Conservation (phyloP, 306 rosid genomes). For the Cicer cuneatum region DNA sequence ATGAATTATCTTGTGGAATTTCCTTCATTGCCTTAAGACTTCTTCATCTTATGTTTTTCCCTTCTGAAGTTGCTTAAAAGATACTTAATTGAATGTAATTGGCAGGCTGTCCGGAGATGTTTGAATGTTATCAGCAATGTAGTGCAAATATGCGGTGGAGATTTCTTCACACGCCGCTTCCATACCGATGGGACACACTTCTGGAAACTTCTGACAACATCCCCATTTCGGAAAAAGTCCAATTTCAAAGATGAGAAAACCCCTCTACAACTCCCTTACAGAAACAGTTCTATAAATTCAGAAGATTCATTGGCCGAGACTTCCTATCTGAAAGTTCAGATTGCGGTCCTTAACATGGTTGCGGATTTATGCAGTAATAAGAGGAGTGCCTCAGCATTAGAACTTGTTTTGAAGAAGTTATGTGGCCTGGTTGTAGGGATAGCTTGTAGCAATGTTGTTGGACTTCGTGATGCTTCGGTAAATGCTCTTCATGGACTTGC, state of each 20-base stretch:
- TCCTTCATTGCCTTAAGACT: constrained; percentile 9
- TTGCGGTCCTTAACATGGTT: constrained; percentile 80
- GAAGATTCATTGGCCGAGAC: constrained; percentile 75
- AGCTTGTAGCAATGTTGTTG: constrained; percentile 81
- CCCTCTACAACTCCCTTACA: constrained; percentile 79
- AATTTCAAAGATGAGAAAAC: constrained; percentile 58
- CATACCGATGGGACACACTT: constrained; percentile 74
- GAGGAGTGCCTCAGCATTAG: constrained; percentile 71
- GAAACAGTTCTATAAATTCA: constrained; percentile 56
- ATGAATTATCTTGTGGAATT: constrained; percentile 16
- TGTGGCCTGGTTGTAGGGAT: constrained; percentile 79
- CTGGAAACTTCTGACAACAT: constrained; percentile 76
- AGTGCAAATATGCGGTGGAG: constrained; percentile 78
- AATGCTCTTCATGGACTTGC: constrained; percentile 87
- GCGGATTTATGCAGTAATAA: constrained; percentile 70
- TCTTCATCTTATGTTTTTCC: constrained; percentile 23
- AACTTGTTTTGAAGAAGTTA: constrained; percentile 75
- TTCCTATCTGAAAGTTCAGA: constrained; percentile 84
- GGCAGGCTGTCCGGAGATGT: constrained; percentile 80
- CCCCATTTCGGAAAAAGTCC: constrained; percentile 66
- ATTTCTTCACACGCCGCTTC: constrained; percentile 90
- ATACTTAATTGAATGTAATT: constrained; percentile 21
- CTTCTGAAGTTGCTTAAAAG: constrained; percentile 20
- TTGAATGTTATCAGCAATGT: constrained; percentile 60
- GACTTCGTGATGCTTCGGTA: constrained; percentile 74